Evolutionary conservation across 495 filamentous ascomycete species (phyloP), one percentile per base, ranked within the genome.

Genomic region (Aspergillus haitiensis): DNA sequence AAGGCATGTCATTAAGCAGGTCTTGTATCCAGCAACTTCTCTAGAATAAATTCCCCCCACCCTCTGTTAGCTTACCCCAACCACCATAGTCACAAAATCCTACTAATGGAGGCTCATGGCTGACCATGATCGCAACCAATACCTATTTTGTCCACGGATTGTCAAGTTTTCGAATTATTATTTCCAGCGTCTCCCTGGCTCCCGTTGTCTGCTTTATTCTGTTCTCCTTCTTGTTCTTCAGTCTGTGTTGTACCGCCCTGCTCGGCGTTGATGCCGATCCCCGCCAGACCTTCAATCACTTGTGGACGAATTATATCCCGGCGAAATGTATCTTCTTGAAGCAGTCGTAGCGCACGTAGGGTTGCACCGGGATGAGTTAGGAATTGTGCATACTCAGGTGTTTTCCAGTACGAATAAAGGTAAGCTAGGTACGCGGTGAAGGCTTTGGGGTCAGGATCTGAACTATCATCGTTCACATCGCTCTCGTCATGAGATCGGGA

Each of bases 391-490:
- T 95, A 96, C 56, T 91, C 84, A n/a, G 90, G 90, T 10, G 84
- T 83, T 56, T 81, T 82, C 83, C 86, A 96, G 81, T 96, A 95
- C 62, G 86, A 87, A 63, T 80, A 80, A 55, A 96, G 85, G 69
- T 96, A 96, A 53, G 76, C 77, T 39, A 95, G 86, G 70, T 96
- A 96, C 49, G 84, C 86, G 46, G 92, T 75, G 72, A 95, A 96
- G 15, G 82, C 78, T 18, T 86, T 82, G 45, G 76, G 72, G 55
- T 79, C 78, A 33, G 72, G 87, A 72, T 70, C 80, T 75, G 66
- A 88, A 70, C 68, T 79, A 67, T 71, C 69, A 21, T 62, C 56
- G 48, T 74, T 66, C 62, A 68, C 47, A 50, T 72, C 69, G 66
- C 60, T 63, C 15, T 78, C 71, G 34, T 77, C 78, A 65, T 59